These are phyloP conservation scores for Cubamyces sp. DNA, from an alignment of 768 basidiomycete species.

Conservation along the genomic window DNA sequence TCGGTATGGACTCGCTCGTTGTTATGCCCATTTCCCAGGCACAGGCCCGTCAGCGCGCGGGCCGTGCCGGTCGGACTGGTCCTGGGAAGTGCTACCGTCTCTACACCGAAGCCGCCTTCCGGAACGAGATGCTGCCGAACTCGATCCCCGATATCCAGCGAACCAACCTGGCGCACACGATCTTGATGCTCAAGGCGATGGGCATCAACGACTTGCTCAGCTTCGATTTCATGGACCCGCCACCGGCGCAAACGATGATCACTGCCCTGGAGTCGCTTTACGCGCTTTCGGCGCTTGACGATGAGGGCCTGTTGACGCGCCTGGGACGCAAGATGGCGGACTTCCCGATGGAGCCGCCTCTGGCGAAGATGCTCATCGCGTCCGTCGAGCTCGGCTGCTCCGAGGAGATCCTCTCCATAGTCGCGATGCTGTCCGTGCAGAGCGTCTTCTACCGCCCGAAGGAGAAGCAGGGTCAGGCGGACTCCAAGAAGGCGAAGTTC, in stretches of 20 bases:
- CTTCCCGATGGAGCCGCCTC: conserved; percentile 95
- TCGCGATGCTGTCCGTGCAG: conserved; percentile 97
- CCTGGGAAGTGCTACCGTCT: conserved; percentile 98
- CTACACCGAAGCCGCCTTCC: conserved; percentile 97
- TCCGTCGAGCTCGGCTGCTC: conserved; percentile 98
- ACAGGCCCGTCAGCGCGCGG: conserved; percentile 93
- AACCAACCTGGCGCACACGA: conserved; percentile 89
- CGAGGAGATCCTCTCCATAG: conserved; percentile 95
- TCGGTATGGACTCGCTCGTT: conserved; percentile 98
- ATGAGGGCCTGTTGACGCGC: conserved; percentile 93
- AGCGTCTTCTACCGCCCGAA: conserved; percentile 99
- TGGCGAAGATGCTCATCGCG: conserved; percentile 98
- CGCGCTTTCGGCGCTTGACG: conserved; percentile 93
- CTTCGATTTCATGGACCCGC: conserved; percentile 99
- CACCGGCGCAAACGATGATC: conserved; percentile 95
- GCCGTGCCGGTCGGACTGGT: conserved; percentile 96
- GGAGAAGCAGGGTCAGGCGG: conserved; percentile 98
- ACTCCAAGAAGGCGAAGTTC: conserved; percentile 99
- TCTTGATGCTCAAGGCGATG: conserved; percentile 97
- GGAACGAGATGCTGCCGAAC: conserved; percentile 98
- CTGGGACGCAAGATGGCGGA: conserved; percentile 99
- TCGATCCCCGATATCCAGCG: conserved; percentile 98
- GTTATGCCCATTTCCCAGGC: conserved; percentile 99
- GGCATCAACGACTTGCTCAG: conserved; percentile 96
- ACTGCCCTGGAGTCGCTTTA: conserved; percentile 94